phyloP scores from a whole-genome alignment of 768 basidiomycete genomes.

The Tricholoma terreum region DNA sequence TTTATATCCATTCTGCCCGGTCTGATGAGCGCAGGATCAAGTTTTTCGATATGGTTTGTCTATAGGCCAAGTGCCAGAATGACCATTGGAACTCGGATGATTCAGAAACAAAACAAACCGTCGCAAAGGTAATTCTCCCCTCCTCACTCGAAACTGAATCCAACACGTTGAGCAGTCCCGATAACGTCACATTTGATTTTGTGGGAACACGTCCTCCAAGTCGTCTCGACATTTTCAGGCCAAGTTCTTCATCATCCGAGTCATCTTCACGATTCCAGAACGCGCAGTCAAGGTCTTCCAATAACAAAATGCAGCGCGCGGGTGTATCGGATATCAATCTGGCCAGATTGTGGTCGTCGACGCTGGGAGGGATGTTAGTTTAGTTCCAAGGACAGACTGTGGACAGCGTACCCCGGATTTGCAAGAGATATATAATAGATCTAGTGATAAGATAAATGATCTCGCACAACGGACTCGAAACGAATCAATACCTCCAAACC shows the following conservation, averaged over 20 bases:
- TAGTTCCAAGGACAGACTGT: not conserved
- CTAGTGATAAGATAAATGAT: conserved; percentile 32
- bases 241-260: conserved; percentile 22
- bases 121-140: conserved; percentile 60
- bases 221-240: not conserved
- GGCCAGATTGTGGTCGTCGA: conserved; percentile 49
- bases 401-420: not conserved
- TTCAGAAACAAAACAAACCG: conserved; percentile 33
- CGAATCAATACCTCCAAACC: conserved; percentile 77
- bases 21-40: conserved; percentile 54
- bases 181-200: conserved; percentile 44
- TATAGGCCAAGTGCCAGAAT: conserved; percentile 12
- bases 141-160: conserved; percentile 62
- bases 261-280: conserved; percentile 43
- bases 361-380: conserved; percentile 27
- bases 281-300: conserved; percentile 62
- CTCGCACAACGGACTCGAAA: conserved; percentile 42
- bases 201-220: not conserved
- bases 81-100: not conserved
- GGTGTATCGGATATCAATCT: conserved; percentile 45
- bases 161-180: conserved; percentile 54
- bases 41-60: conserved; percentile 54
- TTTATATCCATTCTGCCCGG: conserved; percentile 57
- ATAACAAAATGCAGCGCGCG: conserved; percentile 49
- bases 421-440: not conserved